A percentile compares a stretch with the other conserved stretches of the same genome.
phyloP scores from a whole-genome alignment of 2,329 filamentous ascomycete genomes.

The Dryadomyces quercivorus region DNA sequence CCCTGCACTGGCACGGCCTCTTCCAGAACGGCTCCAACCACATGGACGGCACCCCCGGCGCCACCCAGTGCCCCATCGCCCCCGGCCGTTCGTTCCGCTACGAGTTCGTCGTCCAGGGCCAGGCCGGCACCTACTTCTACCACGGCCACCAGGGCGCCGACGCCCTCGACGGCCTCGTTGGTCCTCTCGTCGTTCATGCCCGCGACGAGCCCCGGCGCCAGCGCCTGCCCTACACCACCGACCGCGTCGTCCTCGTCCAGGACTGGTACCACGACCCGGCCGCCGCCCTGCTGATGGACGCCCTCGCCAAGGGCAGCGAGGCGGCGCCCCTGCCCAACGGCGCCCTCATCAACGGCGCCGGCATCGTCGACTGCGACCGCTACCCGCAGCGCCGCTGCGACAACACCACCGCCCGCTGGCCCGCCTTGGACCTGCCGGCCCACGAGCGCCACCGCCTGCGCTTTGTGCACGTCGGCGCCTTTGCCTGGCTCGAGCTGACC shows the following conservation, averaged over 20 bases:
- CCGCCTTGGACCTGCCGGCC: constrained; percentile 33
- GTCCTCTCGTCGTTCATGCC: constrained; percentile 47
- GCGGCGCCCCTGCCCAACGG: constrained; percentile 51
- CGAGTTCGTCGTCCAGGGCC: constrained; percentile 15
- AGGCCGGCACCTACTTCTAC: constrained; percentile 51
- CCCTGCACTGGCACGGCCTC: constrained; percentile 59
- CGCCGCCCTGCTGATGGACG: constrained; percentile 34
- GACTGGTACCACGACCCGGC: constrained; percentile 57
- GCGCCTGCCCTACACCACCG: constrained; percentile 45
- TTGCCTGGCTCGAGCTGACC: constrained; percentile 60
- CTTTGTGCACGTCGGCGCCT: constrained; percentile 58
- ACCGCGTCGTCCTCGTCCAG: constrained; percentile 52
- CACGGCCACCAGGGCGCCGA: constrained; percentile 57
- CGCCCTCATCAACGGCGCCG: constrained; percentile 56
- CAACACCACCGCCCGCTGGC: constrained; percentile 22
- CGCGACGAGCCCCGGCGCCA: constrained; percentile 39
- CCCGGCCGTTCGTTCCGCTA: constrained; percentile 48
- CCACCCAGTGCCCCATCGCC: constrained; percentile 48
- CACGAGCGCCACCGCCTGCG: constrained; percentile 52
- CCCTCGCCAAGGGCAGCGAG: constrained; percentile 44
- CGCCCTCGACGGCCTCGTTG: constrained; percentile 54
- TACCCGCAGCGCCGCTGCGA: constrained; percentile 31
- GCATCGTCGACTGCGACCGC: constrained; percentile 26
- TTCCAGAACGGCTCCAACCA: constrained; percentile 64
- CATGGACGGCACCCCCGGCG: constrained; percentile 53